phyloP scores from a whole-genome alignment of 2,329 filamentous ascomycete genomes.

The Aspergillus eucalypticola region DNA sequence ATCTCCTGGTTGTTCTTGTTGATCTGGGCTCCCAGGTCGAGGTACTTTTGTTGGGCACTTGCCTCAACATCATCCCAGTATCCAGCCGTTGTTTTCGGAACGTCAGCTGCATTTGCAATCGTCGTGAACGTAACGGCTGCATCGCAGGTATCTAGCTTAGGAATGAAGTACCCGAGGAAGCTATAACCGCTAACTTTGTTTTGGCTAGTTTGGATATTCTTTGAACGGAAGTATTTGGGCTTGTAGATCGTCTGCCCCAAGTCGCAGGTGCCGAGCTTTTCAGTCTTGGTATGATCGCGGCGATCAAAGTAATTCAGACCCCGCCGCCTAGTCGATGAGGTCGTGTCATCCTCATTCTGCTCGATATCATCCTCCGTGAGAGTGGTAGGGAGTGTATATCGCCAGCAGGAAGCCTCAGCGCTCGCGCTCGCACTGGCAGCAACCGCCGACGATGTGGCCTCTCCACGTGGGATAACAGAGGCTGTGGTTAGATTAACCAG shows the following conservation, averaged over 20 bases:
- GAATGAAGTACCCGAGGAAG: conserved; percentile 1
- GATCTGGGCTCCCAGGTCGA: not conserved
- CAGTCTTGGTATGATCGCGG: not conserved
- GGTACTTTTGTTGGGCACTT: not conserved
- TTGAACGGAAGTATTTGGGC: not conserved
- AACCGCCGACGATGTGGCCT: not conserved
- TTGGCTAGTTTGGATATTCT: not conserved
- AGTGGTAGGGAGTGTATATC: not conserved
- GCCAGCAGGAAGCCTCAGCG: not conserved
- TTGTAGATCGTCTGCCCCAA: conserved; percentile 1
- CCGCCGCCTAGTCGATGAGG: not conserved
- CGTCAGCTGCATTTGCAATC: not conserved
- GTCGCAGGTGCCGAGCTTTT: not conserved
- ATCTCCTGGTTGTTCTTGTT: not conserved
- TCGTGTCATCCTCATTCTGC: not conserved
- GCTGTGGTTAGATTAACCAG: not conserved
- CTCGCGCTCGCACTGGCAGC: not conserved
- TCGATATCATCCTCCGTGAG: conserved; percentile 1
- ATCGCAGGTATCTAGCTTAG: not conserved
- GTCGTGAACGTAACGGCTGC: not conserved
- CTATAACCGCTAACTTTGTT: not conserved
- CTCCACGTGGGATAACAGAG: not conserved
- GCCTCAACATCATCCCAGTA: conserved; percentile 1
- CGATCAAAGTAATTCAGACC: not conserved
- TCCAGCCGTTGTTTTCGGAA: not conserved